Percentiles rank a stretch among this genome's conserved stretches.
These are phyloP conservation scores for Tephrocybe sp. DNA, from an alignment of 768 basidiomycete species.

Conservation along the genomic window DNA sequence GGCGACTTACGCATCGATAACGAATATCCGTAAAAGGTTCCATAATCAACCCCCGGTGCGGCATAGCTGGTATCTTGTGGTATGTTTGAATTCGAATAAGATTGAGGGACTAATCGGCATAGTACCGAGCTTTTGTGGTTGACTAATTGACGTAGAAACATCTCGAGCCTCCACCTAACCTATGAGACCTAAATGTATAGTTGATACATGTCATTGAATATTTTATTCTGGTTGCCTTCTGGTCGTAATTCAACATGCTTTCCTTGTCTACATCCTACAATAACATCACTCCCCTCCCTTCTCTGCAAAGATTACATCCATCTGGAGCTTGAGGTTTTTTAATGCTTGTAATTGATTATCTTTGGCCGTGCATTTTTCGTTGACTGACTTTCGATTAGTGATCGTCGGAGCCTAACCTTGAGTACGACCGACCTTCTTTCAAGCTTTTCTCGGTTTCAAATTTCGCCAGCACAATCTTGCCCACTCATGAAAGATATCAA, in stretches of 20 bases:
- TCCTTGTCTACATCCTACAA: not conserved
- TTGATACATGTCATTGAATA: too few species aligned
- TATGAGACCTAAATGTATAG: too few species aligned
- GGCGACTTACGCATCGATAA: not conserved
- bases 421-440: not conserved
- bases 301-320: not conserved
- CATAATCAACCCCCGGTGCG: too few species aligned
- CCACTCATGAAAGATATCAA: not conserved
- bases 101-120: too few species aligned
- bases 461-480: not conserved
- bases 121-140: too few species aligned
- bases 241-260: not conserved
- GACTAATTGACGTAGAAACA: too few species aligned
- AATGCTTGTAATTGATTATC: not conserved
- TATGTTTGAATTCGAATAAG: too few species aligned
- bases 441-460: not conserved
- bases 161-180: too few species aligned
- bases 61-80: too few species aligned
- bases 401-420: not conserved
- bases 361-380: not conserved
- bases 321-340: not conserved
- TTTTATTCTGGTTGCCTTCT: too few species aligned
- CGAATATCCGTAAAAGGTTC: too few species aligned
- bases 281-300: not conserved
- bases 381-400: not conserved